Evolutionary conservation across 495 filamentous ascomycete genomes (phyloP).

Genomic region (Penicillium parvum): DNA sequence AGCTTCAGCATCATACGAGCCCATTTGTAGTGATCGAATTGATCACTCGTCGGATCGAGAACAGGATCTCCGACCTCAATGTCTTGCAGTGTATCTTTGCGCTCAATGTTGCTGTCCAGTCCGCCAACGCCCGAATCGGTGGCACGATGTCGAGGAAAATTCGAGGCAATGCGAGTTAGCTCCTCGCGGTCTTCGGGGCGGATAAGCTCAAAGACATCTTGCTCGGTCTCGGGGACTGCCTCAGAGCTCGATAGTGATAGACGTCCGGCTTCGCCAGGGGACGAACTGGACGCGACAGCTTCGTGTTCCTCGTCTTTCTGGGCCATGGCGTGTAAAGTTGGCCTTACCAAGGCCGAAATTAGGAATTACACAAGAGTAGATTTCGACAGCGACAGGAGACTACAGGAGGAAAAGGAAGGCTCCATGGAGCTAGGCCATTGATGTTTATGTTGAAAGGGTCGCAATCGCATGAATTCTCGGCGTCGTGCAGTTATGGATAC

Average conservation of each 20-base stretch:
- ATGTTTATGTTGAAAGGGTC: background rate
- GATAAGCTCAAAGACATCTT: slow-evolving; percentile 32
- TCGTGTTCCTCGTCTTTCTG: slow-evolving; percentile 11
- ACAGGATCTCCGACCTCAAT: slow-evolving; percentile 44
- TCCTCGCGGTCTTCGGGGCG: slow-evolving; percentile 31
- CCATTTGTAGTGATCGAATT: slow-evolving; percentile 59
- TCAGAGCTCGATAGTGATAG: slow-evolving; percentile 14
- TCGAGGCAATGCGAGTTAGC: slow-evolving; percentile 37
- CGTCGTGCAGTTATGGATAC: background rate
- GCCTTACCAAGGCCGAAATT: background rate
- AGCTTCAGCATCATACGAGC: slow-evolving; percentile 43
- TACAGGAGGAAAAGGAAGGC: no score
- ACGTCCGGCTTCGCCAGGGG: slow-evolving; percentile 10
- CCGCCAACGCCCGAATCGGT: slow-evolving; percentile 21
- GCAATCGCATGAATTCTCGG: background rate
- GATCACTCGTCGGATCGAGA: slow-evolving; percentile 50
- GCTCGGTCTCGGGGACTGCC: slow-evolving; percentile 14
- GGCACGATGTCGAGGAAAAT: slow-evolving; percentile 29
- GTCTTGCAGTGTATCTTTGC: slow-evolving; percentile 42
- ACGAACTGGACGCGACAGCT: slow-evolving; percentile 14
- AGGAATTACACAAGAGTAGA: background rate
- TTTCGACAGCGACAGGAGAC: no score
- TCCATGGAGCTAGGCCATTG: background rate
- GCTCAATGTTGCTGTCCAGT: slow-evolving; percentile 24
- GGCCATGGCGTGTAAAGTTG: slow-evolving; percentile 13